These are phyloP conservation scores for Boletellus deceptivus DNA, from an alignment of 1,284 basidiomycete genomes.

Conservation along the genomic window DNA sequence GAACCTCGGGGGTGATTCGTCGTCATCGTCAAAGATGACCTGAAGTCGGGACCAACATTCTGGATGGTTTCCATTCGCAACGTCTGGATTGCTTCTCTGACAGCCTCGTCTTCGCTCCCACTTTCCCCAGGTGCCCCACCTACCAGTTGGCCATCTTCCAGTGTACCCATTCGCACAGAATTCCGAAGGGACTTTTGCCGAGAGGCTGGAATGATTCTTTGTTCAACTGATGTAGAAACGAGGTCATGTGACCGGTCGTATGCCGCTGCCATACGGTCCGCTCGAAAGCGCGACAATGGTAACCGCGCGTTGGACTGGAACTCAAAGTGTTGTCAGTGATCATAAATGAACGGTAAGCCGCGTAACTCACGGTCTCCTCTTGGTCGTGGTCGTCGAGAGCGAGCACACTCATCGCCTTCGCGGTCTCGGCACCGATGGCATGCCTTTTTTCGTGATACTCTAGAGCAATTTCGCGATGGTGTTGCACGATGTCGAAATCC, in stretches of 20 bases:
- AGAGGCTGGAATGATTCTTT: conserved; percentile 50
- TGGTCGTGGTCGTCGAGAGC: conserved; percentile 42
- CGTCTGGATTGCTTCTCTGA: conserved; percentile 55
- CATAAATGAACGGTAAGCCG: neutral
- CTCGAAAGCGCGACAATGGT: conserved; percentile 61
- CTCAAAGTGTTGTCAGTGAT: neutral
- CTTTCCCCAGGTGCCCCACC: conserved; percentile 55
- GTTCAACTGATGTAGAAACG: conserved; percentile 43
- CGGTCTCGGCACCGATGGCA: conserved; percentile 51
- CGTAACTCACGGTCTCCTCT: conserved; percentile 44
- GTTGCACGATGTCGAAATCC: conserved; percentile 58
- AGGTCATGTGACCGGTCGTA: conserved; percentile 39
- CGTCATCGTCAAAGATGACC: conserved; percentile 4
- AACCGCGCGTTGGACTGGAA: conserved; percentile 39
- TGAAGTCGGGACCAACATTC: conserved; percentile 51
- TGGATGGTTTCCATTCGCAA: conserved; percentile 55
- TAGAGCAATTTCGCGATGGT: conserved; percentile 72
- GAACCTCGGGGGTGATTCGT: neutral
- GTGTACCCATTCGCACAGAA: conserved; percentile 59
- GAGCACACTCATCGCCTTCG: conserved; percentile 49
- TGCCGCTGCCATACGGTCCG: conserved; percentile 47
- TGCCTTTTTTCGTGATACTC: conserved; percentile 64
- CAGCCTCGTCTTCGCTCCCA: conserved; percentile 53
- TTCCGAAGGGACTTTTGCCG: conserved; percentile 51
- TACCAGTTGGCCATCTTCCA: conserved; percentile 55